phyloP scores from a whole-genome alignment of 2,329 filamentous ascomycete species.

The Metarhizium rileyi region DNA sequence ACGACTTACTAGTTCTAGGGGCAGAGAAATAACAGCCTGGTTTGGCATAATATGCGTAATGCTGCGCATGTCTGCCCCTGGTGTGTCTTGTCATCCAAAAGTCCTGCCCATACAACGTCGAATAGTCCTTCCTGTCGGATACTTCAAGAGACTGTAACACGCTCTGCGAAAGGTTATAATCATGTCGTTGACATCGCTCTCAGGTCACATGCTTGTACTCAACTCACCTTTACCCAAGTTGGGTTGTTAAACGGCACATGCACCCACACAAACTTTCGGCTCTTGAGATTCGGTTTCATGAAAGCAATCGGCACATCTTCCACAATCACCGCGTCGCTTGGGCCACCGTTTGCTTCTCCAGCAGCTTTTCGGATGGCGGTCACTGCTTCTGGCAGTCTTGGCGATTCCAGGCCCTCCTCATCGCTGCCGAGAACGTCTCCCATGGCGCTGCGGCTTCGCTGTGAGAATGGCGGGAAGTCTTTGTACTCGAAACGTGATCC shows the following conservation, averaged over 20 bases:
- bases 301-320: constrained; percentile 22
- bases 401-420: constrained; percentile 15
- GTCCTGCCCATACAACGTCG: constrained; percentile 33
- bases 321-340: constrained; percentile 18
- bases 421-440: constrained; percentile 10
- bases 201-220: too few species aligned
- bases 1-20: constrained; percentile 21
- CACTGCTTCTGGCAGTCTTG: constrained; percentile 23
- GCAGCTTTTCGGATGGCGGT: constrained; percentile 19
- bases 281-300: constrained; percentile 21
- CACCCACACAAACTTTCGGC: constrained; percentile 47
- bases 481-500: constrained; percentile 21
- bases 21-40: constrained; percentile 38
- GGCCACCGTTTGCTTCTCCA: constrained; percentile 12
- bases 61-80: constrained; percentile 37
- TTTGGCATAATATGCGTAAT: constrained; percentile 39
- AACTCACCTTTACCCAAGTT: constrained; percentile 44
- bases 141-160: constrained; percentile 34
- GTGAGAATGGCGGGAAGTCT: constrained; percentile 27
- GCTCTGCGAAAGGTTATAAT: constrained; percentile 18
- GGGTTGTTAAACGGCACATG: constrained; percentile 49
- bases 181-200: not conserved
- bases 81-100: constrained; percentile 40
- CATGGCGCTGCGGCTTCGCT: constrained; percentile 22
- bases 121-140: constrained; percentile 26